Evolutionary conservation across 495 filamentous ascomycete genomes (phyloP).

Genomic region (Parachaetomium inaequale): DNA sequence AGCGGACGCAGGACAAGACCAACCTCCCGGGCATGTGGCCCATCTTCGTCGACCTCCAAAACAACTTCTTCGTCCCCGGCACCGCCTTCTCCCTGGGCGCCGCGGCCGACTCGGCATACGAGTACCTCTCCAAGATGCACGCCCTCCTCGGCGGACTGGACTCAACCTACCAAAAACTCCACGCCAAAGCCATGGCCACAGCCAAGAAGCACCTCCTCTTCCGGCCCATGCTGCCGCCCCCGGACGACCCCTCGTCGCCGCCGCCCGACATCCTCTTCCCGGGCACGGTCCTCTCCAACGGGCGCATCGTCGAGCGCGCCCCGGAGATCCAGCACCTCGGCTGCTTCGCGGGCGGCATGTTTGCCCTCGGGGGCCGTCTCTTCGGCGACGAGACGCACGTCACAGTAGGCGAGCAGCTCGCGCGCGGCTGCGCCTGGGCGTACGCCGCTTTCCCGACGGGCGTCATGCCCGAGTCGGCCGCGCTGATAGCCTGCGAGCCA

Average conservation of each 20-base stretch:
- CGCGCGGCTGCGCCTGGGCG: slow-evolving; percentile 90
- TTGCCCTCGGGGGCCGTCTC: slow-evolving; percentile 75
- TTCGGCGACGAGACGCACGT: slow-evolving; percentile 68
- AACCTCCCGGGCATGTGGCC: slow-evolving; percentile 83
- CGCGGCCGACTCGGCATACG: slow-evolving; percentile 76
- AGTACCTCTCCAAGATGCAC: slow-evolving; percentile 78
- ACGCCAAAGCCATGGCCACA: slow-evolving; percentile 57
- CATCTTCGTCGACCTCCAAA: slow-evolving; percentile 54
- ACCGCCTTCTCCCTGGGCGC: slow-evolving; percentile 64
- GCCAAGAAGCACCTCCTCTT: slow-evolving; percentile 66
- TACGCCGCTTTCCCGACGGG: slow-evolving; percentile 74
- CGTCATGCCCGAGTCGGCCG: slow-evolving; percentile 82
- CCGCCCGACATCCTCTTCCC: slow-evolving; percentile 67
- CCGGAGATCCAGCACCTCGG: slow-evolving; percentile 47
- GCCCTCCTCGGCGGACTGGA: slow-evolving; percentile 41
- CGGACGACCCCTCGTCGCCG: no score
- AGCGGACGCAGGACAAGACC: slow-evolving; percentile 62
- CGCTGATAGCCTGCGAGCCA: slow-evolving; percentile 42
- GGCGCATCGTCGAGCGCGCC: slow-evolving; percentile 26
- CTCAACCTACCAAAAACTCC: slow-evolving; percentile 39
- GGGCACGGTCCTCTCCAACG: slow-evolving; percentile 36
- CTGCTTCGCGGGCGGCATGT: slow-evolving; percentile 92
- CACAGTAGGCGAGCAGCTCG: slow-evolving; percentile 72
- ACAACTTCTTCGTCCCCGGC: slow-evolving; percentile 30
- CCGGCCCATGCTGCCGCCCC: slow-evolving; percentile 54